Evolutionary conservation across 2,329 filamentous ascomycete genomes (phyloP).

Genomic region (Cladosporium sp.): DNA sequence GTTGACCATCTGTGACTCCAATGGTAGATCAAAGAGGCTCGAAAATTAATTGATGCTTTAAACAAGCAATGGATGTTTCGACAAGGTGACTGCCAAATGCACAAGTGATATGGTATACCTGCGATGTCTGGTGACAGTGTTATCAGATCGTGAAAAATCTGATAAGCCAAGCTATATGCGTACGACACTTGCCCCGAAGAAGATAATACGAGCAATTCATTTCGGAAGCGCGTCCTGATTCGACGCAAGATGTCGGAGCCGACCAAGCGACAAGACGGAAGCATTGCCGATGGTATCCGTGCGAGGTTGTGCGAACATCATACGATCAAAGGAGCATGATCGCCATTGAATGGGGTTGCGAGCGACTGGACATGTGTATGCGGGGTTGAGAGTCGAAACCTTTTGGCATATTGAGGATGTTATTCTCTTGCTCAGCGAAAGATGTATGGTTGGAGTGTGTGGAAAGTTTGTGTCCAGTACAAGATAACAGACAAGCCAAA

Average conservation of each 20-base stretch:
- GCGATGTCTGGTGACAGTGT: not conserved
- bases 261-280: not conserved
- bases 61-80: not conserved
- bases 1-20: not conserved
- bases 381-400: not conserved
- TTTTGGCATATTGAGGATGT: not conserved
- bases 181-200: not conserved
- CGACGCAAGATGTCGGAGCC: not conserved
- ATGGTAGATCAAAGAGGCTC: not conserved
- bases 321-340: not conserved
- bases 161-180: not conserved
- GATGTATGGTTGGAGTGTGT: not conserved
- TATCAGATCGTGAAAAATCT: conserved; percentile 11
- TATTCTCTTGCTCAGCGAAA: not conserved
- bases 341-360: not conserved
- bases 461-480: too few relatives aligned
- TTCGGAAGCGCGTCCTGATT: not conserved
- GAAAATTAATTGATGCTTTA: too few relatives aligned
- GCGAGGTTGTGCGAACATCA: not conserved
- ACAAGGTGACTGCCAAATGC: not conserved
- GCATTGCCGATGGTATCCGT: not conserved
- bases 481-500: too few relatives aligned
- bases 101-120: not conserved
- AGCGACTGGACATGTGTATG: not conserved
- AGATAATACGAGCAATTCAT: not conserved